Evolutionary conservation across 495 filamentous ascomycete species (phyloP), one percentile per base, ranked within the genome.

Genomic region (Neurospora cerealis): DNA sequence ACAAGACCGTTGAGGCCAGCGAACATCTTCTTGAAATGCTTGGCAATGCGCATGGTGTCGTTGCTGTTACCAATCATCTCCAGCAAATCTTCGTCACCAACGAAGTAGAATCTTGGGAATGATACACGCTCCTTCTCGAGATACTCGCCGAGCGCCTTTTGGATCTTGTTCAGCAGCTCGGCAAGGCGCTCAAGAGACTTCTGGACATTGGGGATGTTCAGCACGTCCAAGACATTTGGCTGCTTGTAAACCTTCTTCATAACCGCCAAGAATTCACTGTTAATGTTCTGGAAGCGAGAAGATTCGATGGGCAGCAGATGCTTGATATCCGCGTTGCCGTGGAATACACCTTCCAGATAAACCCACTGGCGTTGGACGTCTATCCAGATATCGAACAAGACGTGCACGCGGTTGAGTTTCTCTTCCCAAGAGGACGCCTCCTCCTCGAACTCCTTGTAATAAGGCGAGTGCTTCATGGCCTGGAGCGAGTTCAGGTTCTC

Each of bases 11-110:
- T 93, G 34, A 99, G 85, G 70, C 96, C 96, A 72, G 96, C 96
- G 84, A 99, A 99, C 96, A 99, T 99, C 86, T 99, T 99, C 82
- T 96, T 93, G 85, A 99, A 93, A 81, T 99, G 96, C 81, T 98
- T 98, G 66, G 95, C 92, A 73, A 99, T 94, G 36, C 96, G 93
- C 77, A 93, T 85, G 13, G 95, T 96, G 77, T 99, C 96, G 77
- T 97, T 98, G 82, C 94, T 97, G 82, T 99, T 99, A 80, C 96
- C 96, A 70, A 99, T 99, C 82, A 99, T 99, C 82, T 99, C 96
- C n/a, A 99, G 86, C 73, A 99, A 85, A 81, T 99, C 96, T 82
- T 99, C 96, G 77, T 99, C 96, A 80, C 96, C 96, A 72, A 99
- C 96, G 78, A 99, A 99, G 82, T 99, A 99, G 85, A 99, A 99